Evolutionary conservation across 2,329 filamentous ascomycete species (phyloP).

Genomic region (Aspergillus nomiae): DNA sequence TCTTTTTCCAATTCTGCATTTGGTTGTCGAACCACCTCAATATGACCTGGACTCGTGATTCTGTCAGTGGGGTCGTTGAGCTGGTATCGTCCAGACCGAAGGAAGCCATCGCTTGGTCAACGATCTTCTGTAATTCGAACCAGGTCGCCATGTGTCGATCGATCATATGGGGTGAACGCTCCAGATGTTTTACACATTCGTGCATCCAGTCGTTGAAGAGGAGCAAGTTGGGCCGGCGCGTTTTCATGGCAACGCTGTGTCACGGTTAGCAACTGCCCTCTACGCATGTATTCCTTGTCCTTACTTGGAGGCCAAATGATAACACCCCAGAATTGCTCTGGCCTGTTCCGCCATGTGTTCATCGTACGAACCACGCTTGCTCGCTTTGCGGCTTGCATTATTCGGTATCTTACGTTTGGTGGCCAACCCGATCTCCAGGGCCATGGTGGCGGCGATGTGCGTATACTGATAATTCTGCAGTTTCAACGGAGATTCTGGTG

Average conservation of each 20-base stretch:
- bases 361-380: slow-evolving; percentile 21
- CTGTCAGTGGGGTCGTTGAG: slow-evolving; percentile 31
- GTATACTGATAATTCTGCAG: slow-evolving; percentile 56
- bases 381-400: slow-evolving; percentile 16
- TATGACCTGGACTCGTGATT: slow-evolving; percentile 36
- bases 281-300: slow-evolving; percentile 4
- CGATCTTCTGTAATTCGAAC: slow-evolving; percentile 38
- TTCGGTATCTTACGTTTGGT: slow-evolving; percentile 31
- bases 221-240: slow-evolving; percentile 37
- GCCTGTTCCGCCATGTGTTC: slow-evolving; percentile 38
- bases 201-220: slow-evolving; percentile 40
- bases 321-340: slow-evolving; percentile 35
- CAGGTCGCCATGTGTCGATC: slow-evolving; percentile 36
- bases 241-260: slow-evolving; percentile 39
- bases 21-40: slow-evolving; percentile 39
- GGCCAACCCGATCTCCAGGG: slow-evolving; percentile 45
- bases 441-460: slow-evolving; percentile 56
- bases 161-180: slow-evolving; percentile 30
- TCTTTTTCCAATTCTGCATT: slow-evolving; percentile 37
- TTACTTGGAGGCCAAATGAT: slow-evolving; percentile 37
- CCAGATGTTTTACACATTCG: slow-evolving; percentile 34
- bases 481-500: slow-evolving; percentile 50
- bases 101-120: slow-evolving; percentile 37
- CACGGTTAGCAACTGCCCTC: slow-evolving; percentile 6
- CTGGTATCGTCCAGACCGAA: slow-evolving; percentile 41